Evolutionary conservation across 1,139 yeast species (phyloP), one percentile per base, ranked within the genome.

Genomic region (Scheffersomyces segobiensis): DNA sequence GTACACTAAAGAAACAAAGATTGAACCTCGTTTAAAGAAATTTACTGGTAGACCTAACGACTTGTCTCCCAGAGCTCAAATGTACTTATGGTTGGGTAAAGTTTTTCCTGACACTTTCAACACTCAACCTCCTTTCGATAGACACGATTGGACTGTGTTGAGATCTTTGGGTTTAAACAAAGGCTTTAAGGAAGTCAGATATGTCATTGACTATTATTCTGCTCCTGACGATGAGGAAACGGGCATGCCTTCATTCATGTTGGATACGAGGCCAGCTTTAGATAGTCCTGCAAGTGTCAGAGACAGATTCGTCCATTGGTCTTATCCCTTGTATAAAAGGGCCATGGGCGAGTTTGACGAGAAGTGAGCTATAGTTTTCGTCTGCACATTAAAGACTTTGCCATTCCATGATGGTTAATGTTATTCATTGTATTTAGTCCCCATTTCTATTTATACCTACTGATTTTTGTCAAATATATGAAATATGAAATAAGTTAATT

Each of bases 121-220:
- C 60, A 77, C 88, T 0, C 89, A 89, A 60, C 91, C 96, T 5
- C 99, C 99, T 6, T 96, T 96, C 69, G 99, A 96, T 73, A 87
- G 99, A 72, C 99, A 96, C 69, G 99, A 96, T 75, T 96, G 99
- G 99, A 91, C 97, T 3, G 97, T 96, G 7, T 80, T 93, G 66
- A 83, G 99, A 65, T 81, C 78, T 5, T 75, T 62, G 63, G 93
- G 91, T 67, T 59, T 58, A 20, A 81, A 63, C 73, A 61, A 74
- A 50, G 81, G 78, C 4, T 80, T 84, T 84, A 66, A 71, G 46
- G 86, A 75, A 86, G 95, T 72, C 24, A 84, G 99, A 62, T 96
- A 96, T 67, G 97, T 96, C 48, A 93, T 96, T 67, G 99, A 96
- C 73, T 96, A 93, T 74, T 96, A 96, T 71, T 80, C 87, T 20